Evolutionary conservation across 441 rosid species (phyloP), one percentile per base, ranked within the genome.

Genomic region (Kokia cookei): DNA sequence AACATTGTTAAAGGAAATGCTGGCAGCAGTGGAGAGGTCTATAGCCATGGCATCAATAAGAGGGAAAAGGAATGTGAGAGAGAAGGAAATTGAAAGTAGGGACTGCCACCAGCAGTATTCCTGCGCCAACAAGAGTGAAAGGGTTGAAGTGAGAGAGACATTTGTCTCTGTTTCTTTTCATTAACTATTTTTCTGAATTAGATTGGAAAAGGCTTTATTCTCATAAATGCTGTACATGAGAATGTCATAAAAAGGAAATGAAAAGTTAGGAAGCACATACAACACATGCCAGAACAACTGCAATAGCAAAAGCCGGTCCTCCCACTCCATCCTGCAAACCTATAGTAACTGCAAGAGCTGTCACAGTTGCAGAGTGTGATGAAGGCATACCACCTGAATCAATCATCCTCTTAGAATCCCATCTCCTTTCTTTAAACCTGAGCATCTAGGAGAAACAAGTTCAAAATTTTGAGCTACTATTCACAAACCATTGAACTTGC

Each of bases 331-430:
- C 95, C 71, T 92, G 85, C 32, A 96, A 80, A 66, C 91, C 99
- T 40, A 92, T 87, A 40, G 99, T 92, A 79, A 89, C 82, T 12
- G 93, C 94, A 58, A 96, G 82, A 50, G 99, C 97, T 12, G 95
- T 89, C 69, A 96, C 99, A 1, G 97, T 93, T 68, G 99, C 91
- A 8, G 98, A 93, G 74, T 96, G 99, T 1, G 98, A 96, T 3
- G 99, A 96, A 8, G 98, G 99, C 99, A 96, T 93, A 71, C 98
- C 99, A 78, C 99, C 98, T 27, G 99, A 96, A 73, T 78, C 92
- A 47, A 96, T 77, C 89, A 96, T 78, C 79, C 86, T 83, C 85
- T 86, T 96, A 40, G 99, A 86, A 80, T 96, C 99, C 99, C 99
- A 96, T 77, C 87, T 87, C 91, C 80, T 93, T 76, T 96, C 98